These are phyloP conservation scores for Cyclospora cayetanensis DNA, from an alignment of 169 alveolate genomes.

Conservation along the genomic window DNA sequence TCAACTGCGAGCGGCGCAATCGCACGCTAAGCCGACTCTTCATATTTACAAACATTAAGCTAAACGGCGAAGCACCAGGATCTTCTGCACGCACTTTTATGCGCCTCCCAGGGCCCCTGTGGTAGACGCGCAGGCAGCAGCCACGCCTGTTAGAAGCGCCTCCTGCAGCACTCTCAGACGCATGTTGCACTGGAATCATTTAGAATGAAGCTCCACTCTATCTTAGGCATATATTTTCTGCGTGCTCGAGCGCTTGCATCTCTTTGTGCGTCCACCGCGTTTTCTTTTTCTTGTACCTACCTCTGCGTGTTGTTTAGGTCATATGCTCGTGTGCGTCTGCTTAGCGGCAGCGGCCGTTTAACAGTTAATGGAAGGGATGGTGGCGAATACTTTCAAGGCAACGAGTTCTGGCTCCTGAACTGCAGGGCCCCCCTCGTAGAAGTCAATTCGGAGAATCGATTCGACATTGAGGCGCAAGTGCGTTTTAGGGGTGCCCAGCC, in stretches of 20 bases:
- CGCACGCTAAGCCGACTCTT: too few species aligned
- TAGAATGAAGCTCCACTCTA: too few species aligned
- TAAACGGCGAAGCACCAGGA: too few species aligned
- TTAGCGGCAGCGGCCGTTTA: neutral
- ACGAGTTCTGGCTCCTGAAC: conserved; percentile 36
- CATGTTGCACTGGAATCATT: too few species aligned
- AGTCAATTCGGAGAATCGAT: neutral
- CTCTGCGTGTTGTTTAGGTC: neutral
- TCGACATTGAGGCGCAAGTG: conserved; percentile 7
- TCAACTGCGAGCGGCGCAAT: too few species aligned
- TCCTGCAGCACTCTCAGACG: too few species aligned
- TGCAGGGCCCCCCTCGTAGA: conserved; percentile 54
- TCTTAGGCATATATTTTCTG: too few species aligned
- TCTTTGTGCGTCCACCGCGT: neutral
- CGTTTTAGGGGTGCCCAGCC: too few species aligned
- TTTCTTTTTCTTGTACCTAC: too few species aligned
- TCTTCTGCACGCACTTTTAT: too few species aligned
- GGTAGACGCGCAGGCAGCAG: neutral
- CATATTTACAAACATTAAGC: too few species aligned
- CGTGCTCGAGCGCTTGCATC: neutral
- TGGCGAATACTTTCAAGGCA: conserved; percentile 30
- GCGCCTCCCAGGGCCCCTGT: neutral
- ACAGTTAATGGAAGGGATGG: conserved; percentile 12
- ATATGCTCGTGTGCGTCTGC: conserved; percentile 33
- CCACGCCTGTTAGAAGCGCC: too few species aligned